Evolutionary conservation across 139 green algal genomes (phyloP).

Genomic region (Tetradesmus obliquus): DNA sequence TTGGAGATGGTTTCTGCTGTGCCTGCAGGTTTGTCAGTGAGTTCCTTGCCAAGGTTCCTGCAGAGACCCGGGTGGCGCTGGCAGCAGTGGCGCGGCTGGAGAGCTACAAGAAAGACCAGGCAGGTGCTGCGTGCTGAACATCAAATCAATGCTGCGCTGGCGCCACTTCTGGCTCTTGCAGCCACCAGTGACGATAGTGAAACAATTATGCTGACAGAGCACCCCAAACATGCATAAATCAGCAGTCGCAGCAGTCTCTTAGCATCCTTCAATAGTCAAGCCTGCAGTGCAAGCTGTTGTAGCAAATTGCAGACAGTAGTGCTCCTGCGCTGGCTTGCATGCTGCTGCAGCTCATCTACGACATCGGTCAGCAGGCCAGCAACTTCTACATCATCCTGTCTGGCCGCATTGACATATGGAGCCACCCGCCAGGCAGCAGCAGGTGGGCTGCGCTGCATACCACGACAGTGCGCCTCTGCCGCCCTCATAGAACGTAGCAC

Average conservation of each 20-base stretch:
- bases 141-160: too few relatives aligned
- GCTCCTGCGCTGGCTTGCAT: neutral
- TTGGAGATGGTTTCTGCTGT: neutral
- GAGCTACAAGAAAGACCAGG: constrained; percentile 72
- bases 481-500: too few relatives aligned
- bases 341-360: constrained; percentile 53
- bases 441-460: neutral
- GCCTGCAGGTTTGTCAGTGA: constrained; percentile 44
- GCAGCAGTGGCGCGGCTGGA: constrained; percentile 54
- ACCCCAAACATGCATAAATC: too few relatives aligned
- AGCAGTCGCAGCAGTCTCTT: too few relatives aligned
- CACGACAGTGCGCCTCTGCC: too few relatives aligned
- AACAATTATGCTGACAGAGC: too few relatives aligned
- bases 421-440: constrained; percentile 48
- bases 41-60: constrained; percentile 59
- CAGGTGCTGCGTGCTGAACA: neutral
- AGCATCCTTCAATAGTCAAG: too few relatives aligned
- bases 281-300: too few relatives aligned
- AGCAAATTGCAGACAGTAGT: too few relatives aligned
- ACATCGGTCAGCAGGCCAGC: constrained; percentile 54
- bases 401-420: constrained; percentile 61
- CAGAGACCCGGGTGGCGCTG: constrained; percentile 52
- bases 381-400: constrained; percentile 72
- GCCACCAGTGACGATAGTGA: too few relatives aligned
- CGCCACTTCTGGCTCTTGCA: too few relatives aligned